Percentiles rank a stretch among this genome's conserved stretches.
phyloP scores from a whole-genome alignment of 1,284 basidiomycete genomes.

The Retiboletus fuscus region DNA sequence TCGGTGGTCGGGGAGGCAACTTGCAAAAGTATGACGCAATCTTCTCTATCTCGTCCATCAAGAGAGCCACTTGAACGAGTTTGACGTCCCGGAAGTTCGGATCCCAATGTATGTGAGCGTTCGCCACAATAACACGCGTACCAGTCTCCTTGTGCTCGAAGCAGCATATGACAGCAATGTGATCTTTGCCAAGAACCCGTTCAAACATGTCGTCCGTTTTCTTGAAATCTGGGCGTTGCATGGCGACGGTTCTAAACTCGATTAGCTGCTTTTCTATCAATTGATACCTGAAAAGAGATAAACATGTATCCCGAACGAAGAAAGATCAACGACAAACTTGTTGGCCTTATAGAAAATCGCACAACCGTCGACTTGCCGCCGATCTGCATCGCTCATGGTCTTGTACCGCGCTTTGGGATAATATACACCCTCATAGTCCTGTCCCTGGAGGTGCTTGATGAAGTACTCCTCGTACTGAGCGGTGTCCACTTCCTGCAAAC shows the following conservation, averaged over 20 bases:
- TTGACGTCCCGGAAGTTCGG: slow-evolving; percentile 96
- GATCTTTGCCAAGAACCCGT: slow-evolving; percentile 95
- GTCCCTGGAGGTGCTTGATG: slow-evolving; percentile 77
- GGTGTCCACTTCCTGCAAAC: slow-evolving; percentile 94
- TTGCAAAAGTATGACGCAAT: slow-evolving; percentile 87
- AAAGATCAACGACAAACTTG: slow-evolving; percentile 68
- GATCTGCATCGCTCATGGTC: slow-evolving; percentile 92
- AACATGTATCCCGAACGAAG: slow-evolving; percentile 21
- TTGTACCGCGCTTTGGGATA: slow-evolving; percentile 95
- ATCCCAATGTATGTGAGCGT: slow-evolving; percentile 96
- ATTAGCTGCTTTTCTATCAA: slow-evolving; percentile 95
- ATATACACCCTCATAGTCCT: slow-evolving; percentile 92
- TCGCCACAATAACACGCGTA: slow-evolving; percentile 89
- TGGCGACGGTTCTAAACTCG: slow-evolving; percentile 94
- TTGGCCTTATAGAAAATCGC: slow-evolving; percentile 94
- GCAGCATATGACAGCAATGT: slow-evolving; percentile 90
- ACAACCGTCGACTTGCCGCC: slow-evolving; percentile 93
- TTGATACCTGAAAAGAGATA: slow-evolving; percentile 71
- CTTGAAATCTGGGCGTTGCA: slow-evolving; percentile 95
- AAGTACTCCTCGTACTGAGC: slow-evolving; percentile 97
- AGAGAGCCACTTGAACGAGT: slow-evolving; percentile 92
- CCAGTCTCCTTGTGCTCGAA: slow-evolving; percentile 91
- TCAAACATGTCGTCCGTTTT: slow-evolving; percentile 99
- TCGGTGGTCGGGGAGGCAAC: slow-evolving; percentile 75
- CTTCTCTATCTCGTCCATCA: slow-evolving; percentile 95